Base-by-base conservation (phyloP, 2,329 filamentous ascomycete species). In the Tolypocladium tropicale region DNA sequence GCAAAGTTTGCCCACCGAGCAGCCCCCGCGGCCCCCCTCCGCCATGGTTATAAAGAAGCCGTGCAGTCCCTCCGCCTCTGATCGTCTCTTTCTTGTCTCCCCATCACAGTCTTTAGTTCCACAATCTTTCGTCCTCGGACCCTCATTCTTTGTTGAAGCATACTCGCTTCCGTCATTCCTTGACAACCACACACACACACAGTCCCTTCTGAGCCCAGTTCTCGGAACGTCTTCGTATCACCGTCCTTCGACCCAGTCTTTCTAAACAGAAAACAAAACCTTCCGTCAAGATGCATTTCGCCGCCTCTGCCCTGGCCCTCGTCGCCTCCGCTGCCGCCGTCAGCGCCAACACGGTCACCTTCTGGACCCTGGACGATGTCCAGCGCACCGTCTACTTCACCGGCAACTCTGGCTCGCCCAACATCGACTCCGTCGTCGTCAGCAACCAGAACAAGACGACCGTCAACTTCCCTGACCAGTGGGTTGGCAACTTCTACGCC, bases 351-450 rank as follows among this genome's bases (percentile, higher is more conserved):
- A 78, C 77, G 69, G 70, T 86, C 64, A 81, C 78, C 61, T 84
- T 86, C 72, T 64, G 77, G 69, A 83, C 80, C 62, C 78, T 83
- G 53, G 83, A 86, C 67, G 63, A 68, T 57, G 71, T 69, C 36
- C 66, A 69, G 57, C 77, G 80, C 67, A 77, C 73, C 52, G 63
- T 83, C 67, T 62, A 75, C 70, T 80, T 82, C 70, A 80, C 77
- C 33, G 62, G 73, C 62, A 77, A 68, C 65, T 63, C 66, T 0
- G 75, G 74, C 53, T 63, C 64, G 25, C 43, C 61, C n/a, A 36
- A 65, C 2, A 63, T 80, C 49, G 61, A 66, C 21, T 57, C 72
- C 18, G 66, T 81, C 60, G 65, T 66, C 16, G 71, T 83, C 48
- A 60, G 61, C 55, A 74, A 65, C 55, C 61, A 69, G 46, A 57